Percentiles rank a stretch among this genome's conserved stretches.
Evolutionary conservation across 2,329 filamentous ascomycete genomes (phyloP).

Genomic region (Apiospora aurea): DNA sequence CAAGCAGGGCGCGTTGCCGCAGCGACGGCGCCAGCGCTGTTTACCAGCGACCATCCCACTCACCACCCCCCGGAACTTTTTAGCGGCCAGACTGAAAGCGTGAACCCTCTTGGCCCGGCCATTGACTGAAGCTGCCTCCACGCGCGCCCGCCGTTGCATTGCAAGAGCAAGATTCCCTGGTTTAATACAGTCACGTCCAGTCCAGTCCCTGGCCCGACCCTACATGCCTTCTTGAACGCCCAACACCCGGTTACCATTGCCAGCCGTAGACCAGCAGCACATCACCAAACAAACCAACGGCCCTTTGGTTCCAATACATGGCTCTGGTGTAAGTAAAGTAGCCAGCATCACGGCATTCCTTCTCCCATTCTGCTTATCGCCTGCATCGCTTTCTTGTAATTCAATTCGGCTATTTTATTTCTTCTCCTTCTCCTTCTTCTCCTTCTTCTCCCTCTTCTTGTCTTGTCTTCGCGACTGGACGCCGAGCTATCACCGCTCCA

Average conservation of each 20-base stretch:
- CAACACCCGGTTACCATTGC: conserved; percentile 11
- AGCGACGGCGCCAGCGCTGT: not conserved
- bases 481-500: not conserved
- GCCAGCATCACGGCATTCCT: not conserved
- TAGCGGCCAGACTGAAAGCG: conserved; percentile 9
- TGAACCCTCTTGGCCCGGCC: conserved; percentile 4
- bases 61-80: not conserved
- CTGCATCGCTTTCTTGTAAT: conserved; percentile 1
- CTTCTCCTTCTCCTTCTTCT: not conserved
- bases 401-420: not conserved
- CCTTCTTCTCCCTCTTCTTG: not conserved
- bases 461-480: not conserved
- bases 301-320: conserved; percentile 9
- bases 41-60: not conserved
- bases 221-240: not conserved
- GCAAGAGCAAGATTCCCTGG: conserved; percentile 12
- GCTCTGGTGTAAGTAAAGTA: not conserved
- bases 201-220: conserved; percentile 1
- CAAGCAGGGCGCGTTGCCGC: not conserved
- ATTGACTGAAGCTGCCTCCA: not conserved
- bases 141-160: conserved; percentile 5
- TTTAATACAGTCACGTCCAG: not conserved
- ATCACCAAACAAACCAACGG: not conserved
- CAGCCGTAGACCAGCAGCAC: not conserved
- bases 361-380: not conserved